Conservation (phyloP, 768 basidiomycete species). For the Coprinopsis sp. region DNA sequence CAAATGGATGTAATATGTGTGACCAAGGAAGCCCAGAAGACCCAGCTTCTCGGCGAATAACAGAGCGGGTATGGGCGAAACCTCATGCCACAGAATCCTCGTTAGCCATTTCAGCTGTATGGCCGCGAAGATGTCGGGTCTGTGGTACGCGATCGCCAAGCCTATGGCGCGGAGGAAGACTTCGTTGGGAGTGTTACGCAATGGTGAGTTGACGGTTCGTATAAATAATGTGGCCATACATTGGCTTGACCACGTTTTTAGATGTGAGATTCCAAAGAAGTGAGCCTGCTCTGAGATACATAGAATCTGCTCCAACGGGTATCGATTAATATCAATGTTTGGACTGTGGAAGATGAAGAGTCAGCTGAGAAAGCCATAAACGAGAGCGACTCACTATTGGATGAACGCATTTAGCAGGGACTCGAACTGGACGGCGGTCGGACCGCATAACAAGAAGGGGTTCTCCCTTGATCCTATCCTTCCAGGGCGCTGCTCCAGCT, state of each 20-base stretch:
- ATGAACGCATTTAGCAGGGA: constrained; percentile 35
- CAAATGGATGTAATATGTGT: constrained; percentile 22
- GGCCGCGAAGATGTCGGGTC: constrained; percentile 8
- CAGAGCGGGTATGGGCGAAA: constrained; percentile 20
- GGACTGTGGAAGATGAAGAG: constrained; percentile 16
- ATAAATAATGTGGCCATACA: constrained; percentile 26
- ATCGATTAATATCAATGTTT: constrained; percentile 19
- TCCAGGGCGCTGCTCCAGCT: constrained; percentile 10
- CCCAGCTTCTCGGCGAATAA: constrained; percentile 17
- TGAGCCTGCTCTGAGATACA: constrained; percentile 37
- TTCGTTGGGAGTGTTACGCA: constrained; percentile 24
- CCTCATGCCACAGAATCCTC: constrained; percentile 12
- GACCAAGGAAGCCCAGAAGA: constrained; percentile 15
- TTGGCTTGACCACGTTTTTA: constrained; percentile 33
- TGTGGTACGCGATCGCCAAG: constrained; percentile 28
- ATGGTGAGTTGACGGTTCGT: constrained; percentile 18
- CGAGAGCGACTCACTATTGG: constrained; percentile 29
- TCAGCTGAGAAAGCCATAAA: constrained; percentile 7
- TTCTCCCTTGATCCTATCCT: constrained; percentile 20
- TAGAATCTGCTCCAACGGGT: constrained; percentile 31
- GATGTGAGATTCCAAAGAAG: constrained; percentile 33
- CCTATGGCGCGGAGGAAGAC: constrained; percentile 30
- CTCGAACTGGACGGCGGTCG: constrained; percentile 34
- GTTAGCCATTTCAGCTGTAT: constrained; percentile 10
- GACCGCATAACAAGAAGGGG: constrained; percentile 35